These are phyloP conservation scores for Sanghuangporus baumii DNA, from an alignment of 1,284 basidiomycete species.

Conservation along the genomic window DNA sequence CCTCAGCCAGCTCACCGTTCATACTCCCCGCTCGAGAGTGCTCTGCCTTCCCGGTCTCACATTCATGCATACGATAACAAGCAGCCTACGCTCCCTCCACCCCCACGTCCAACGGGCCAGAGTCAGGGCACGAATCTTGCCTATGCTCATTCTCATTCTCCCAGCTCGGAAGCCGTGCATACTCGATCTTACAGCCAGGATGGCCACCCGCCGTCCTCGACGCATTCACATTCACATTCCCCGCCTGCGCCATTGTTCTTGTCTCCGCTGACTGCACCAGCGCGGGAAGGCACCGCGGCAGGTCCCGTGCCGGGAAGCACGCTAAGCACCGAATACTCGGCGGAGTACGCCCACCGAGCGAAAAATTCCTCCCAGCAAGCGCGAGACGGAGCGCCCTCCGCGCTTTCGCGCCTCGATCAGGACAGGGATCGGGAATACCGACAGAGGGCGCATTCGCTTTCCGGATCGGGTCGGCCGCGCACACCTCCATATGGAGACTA, in stretches of 20 bases:
- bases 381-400: slow-evolving; percentile 9
- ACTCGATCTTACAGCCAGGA: slow-evolving; percentile 13
- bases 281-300: slow-evolving; percentile 4
- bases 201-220: neutral
- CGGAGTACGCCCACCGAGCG: slow-evolving; percentile 15
- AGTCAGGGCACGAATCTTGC: neutral
- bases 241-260: slow-evolving; percentile 20
- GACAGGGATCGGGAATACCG: slow-evolving; percentile 19
- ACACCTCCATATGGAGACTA: slow-evolving; percentile 12
- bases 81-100: neutral
- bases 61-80: neutral
- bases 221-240: slow-evolving; percentile 12
- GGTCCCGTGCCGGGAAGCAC: neutral
- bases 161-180: slow-evolving; percentile 5
- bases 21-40: slow-evolving; percentile 4
- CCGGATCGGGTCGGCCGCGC: slow-evolving; percentile 6
- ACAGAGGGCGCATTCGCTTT: neutral
- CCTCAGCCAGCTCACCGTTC: slow-evolving; percentile 1
- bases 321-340: slow-evolving; percentile 14
- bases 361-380: neutral
- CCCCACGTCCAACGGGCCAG: neutral
- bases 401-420: slow-evolving; percentile 14
- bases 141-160: neutral
- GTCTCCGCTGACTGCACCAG: neutral
- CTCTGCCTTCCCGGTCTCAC: neutral